Conservation (phyloP, 441 rosid species). For the Adansonia rubrostipa region DNA sequence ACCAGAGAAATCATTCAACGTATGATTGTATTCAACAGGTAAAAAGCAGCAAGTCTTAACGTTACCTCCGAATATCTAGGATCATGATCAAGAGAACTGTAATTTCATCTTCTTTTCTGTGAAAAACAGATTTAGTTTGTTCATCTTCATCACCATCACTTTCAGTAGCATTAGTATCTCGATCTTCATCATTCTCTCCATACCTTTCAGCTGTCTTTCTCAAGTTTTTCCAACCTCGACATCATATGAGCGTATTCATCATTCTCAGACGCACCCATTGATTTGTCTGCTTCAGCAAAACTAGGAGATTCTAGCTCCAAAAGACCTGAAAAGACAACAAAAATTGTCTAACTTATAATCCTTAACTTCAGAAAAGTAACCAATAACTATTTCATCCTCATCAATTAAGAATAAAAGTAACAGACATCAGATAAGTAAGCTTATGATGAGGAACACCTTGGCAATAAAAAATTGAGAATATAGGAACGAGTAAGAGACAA, state of each 20-base stretch:
- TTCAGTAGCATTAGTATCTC: conserved; percentile 17
- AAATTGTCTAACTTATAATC: background rate
- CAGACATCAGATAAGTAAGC: background rate
- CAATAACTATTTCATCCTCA: background rate
- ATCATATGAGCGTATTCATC: conserved; percentile 74
- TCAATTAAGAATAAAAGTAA: background rate
- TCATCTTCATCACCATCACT: conserved; percentile 30
- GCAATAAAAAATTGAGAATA: background rate
- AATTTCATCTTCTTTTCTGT: conserved; percentile 21
- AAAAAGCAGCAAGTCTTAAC: conserved; percentile 8
- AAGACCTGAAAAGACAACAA: conserved; percentile 23
- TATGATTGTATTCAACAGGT: background rate
- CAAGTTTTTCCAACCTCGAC: conserved; percentile 86
- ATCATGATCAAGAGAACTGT: conserved; percentile 28
- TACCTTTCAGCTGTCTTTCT: conserved; percentile 59
- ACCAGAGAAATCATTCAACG: conserved; percentile 21
- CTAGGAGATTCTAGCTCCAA: conserved; percentile 26
- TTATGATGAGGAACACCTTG: background rate
- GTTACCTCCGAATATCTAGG: conserved; percentile 43
- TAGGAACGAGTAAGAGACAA: background rate
- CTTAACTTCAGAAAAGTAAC: conserved; percentile 12
- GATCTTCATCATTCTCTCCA: conserved; percentile 40
- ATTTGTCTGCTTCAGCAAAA: background rate
- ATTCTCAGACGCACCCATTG: conserved; percentile 47
- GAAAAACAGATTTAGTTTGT: conserved; percentile 28